These are phyloP conservation scores for Fistulinella cinereoalba DNA, from an alignment of 1,284 basidiomycete genomes.

Conservation along the genomic window DNA sequence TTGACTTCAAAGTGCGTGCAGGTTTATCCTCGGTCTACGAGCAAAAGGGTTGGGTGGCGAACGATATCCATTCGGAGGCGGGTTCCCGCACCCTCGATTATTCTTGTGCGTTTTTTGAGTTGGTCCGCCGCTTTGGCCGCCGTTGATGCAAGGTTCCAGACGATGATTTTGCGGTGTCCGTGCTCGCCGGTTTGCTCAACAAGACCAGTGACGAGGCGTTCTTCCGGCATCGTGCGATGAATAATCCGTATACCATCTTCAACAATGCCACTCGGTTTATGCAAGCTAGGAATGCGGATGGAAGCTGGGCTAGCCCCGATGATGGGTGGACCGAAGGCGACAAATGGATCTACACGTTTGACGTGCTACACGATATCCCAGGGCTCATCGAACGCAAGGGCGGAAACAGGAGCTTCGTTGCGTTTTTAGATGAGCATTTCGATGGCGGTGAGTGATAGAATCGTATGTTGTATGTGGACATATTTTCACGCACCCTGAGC, in stretches of 20 bases:
- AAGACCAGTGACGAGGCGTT: conserved; percentile 50
- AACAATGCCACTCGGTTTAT: conserved; percentile 76
- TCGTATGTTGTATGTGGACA: not conserved
- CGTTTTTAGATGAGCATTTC: conserved; percentile 75
- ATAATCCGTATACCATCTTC: conserved; percentile 63
- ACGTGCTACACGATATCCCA: conserved; percentile 70
- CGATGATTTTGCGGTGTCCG: conserved; percentile 73
- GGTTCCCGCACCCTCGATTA: conserved; percentile 78
- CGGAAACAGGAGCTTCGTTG: conserved; percentile 61
- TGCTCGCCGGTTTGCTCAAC: conserved; percentile 54
- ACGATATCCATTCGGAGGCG: conserved; percentile 77
- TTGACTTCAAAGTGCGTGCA: conserved; percentile 80
- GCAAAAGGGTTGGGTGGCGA: conserved; percentile 73
- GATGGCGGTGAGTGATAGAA: conserved; percentile 48
- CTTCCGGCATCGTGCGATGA: conserved; percentile 55
- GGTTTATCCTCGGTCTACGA: conserved; percentile 70
- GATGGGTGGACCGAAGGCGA: conserved; percentile 82
- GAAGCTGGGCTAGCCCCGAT: conserved; percentile 68
- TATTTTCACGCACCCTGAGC: not conserved
- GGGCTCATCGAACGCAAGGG: conserved; percentile 63
- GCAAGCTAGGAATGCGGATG: conserved; percentile 71
- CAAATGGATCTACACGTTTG: conserved; percentile 81
- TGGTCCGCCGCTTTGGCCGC: too few relatives aligned
- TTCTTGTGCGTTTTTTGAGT: conserved; percentile 51
- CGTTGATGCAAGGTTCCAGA: conserved; percentile 42